Evolutionary conservation across 495 filamentous ascomycete genomes (phyloP).

Genomic region (Bacidia rubella): DNA sequence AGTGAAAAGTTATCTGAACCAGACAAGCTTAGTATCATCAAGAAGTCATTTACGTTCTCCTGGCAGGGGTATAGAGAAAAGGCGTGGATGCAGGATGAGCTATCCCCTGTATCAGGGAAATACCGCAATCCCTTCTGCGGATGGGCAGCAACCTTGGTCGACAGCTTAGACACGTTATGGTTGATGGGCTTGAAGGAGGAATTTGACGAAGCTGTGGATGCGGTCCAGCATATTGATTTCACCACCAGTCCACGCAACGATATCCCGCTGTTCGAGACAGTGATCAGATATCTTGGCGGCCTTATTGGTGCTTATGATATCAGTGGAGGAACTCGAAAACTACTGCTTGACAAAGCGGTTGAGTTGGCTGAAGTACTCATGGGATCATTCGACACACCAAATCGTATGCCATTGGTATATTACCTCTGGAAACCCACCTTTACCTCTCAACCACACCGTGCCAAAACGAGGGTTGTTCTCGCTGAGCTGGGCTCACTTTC

Average conservation of each 20-base stretch:
- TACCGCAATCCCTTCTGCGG: constrained; percentile 70
- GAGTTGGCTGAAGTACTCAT: constrained; percentile 84
- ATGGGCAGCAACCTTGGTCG: constrained; percentile 90
- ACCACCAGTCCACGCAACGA: constrained; percentile 51
- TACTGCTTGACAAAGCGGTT: constrained; percentile 72
- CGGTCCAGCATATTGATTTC: constrained; percentile 76
- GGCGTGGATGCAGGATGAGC: constrained; percentile 71
- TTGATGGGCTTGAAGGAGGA: constrained; percentile 87
- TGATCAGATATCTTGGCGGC: constrained; percentile 76
- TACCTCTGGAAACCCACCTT: constrained; percentile 69
- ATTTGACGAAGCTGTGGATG: constrained; percentile 72
- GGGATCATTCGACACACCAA: constrained; percentile 90
- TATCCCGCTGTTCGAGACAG: constrained; percentile 77
- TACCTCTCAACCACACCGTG: constrained; percentile 51
- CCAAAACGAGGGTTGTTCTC: constrained; percentile 46
- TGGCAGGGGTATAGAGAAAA: constrained; percentile 62
- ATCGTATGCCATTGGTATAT: constrained; percentile 82
- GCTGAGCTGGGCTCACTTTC: constrained; percentile 83
- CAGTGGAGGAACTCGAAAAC: constrained; percentile 48
- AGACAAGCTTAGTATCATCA: constrained; percentile 48
- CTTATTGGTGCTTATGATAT: constrained; percentile 75
- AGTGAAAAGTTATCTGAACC: constrained; percentile 47
- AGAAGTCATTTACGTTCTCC: constrained; percentile 52
- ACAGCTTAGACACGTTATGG: constrained; percentile 89
- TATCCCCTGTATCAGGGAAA: constrained; percentile 50